phyloP scores from a whole-genome alignment of 2,329 filamentous ascomycete species.

The Colletotrichum euphorbiae region DNA sequence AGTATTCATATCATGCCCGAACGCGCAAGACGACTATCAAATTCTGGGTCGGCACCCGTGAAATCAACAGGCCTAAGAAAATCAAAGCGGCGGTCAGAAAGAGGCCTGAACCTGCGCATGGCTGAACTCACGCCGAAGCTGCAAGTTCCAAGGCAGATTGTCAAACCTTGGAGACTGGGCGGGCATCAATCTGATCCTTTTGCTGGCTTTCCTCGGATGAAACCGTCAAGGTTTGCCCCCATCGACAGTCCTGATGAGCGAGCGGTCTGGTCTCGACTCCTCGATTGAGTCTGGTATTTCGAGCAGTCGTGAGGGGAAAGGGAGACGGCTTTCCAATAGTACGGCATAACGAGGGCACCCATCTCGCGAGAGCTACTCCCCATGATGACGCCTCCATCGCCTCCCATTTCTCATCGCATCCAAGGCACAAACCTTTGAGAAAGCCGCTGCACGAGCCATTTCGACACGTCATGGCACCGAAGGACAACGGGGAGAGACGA shows the following conservation, averaged over 20 bases:
- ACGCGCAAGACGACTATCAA: background rate
- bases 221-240: conserved; percentile 6
- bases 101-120: background rate
- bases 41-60: background rate
- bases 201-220: background rate
- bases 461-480: conserved; percentile 28
- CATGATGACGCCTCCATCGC: background rate
- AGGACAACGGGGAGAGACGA: background rate
- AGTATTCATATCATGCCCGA: background rate
- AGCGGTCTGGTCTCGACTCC: conserved; percentile 4
- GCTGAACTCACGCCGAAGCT: conserved; percentile 2
- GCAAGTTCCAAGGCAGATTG: conserved; percentile 10
- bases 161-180: background rate
- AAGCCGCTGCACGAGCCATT: conserved; percentile 14
- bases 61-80: background rate
- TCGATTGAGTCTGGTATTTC: background rate
- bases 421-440: conserved; percentile 8
- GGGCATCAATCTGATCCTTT: background rate
- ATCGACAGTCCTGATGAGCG: background rate
- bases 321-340: background rate
- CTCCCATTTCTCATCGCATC: background rate
- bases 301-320: background rate
- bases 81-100: background rate
- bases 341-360: conserved; percentile 1
- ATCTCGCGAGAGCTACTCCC: conserved; percentile 20